A percentile compares a stretch with the other conserved stretches of the same genome.
Evolutionary conservation across 805 yeast species (phyloP).

Genomic region (Hanseniaspora vineae): DNA sequence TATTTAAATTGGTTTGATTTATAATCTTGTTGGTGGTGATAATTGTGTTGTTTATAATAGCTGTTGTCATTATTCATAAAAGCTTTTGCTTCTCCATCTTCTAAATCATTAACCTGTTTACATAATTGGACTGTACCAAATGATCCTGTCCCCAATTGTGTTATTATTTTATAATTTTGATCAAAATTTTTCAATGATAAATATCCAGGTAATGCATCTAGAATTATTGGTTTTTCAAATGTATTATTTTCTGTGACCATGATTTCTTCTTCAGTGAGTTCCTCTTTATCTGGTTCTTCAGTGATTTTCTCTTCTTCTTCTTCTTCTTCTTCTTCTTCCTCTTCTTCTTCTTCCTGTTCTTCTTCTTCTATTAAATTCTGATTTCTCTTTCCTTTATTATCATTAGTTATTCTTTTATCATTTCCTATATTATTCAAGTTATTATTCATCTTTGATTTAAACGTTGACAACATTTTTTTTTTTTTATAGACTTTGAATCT

Average conservation of each 20-base stretch:
- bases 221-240: constrained; percentile 2
- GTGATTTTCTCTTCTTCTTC: not conserved
- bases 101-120: constrained; percentile 25
- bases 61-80: not conserved
- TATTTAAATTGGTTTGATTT: constrained; percentile 5
- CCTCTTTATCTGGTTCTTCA: not conserved
- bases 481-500: too few relatives aligned
- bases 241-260: too few relatives aligned
- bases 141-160: constrained; percentile 57
- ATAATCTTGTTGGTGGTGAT: too few relatives aligned
- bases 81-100: not conserved
- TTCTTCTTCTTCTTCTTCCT: not conserved
- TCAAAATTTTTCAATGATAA: constrained; percentile 24
- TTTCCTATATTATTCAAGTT: not conserved
- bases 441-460: not conserved
- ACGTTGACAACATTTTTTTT: too few relatives aligned
- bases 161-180: constrained; percentile 35
- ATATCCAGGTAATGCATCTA: constrained; percentile 3
- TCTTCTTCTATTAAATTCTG: too few relatives aligned
- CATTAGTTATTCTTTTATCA: too few relatives aligned
- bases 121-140: constrained; percentile 64
- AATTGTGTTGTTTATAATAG: not conserved
- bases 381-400: too few relatives aligned
- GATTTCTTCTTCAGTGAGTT: not conserved
- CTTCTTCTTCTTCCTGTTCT: too few relatives aligned